Evolutionary conservation across 495 filamentous ascomycete genomes (phyloP).

Genomic region (Neurospora cerealis): DNA sequence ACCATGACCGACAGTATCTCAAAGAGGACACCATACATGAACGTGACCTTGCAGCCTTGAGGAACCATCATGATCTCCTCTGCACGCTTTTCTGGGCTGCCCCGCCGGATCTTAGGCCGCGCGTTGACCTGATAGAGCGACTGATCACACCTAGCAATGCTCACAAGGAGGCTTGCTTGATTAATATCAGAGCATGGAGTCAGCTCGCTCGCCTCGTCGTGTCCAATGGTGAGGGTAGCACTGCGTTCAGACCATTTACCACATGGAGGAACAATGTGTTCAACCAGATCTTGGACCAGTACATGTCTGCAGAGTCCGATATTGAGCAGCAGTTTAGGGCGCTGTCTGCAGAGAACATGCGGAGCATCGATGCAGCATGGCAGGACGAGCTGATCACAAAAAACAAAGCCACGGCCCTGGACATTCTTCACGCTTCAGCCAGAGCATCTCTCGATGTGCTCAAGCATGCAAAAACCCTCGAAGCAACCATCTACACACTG

Average conservation of each 20-base stretch:
- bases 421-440: conserved; percentile 30
- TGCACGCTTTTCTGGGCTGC: conserved; percentile 82
- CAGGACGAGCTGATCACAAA: conserved; percentile 30
- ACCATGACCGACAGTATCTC: conserved; percentile 76
- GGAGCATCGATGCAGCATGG: conserved; percentile 26
- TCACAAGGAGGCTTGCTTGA: conserved; percentile 75
- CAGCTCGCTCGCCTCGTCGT: conserved; percentile 69
- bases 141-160: conserved; percentile 71
- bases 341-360: conserved; percentile 25
- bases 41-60: conserved; percentile 71
- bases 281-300: conserved; percentile 38
- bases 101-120: conserved; percentile 59
- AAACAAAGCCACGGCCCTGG: conserved; percentile 37
- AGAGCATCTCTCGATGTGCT: conserved; percentile 33
- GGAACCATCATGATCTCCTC: conserved; percentile 91
- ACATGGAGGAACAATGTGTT: conserved; percentile 58
- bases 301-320: conserved; percentile 36
- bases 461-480: conserved; percentile 25
- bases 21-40: conserved; percentile 68
- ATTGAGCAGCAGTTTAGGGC: conserved; percentile 36
- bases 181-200: conserved; percentile 74
- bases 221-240: conserved; percentile 43
- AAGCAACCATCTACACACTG: conserved; percentile 24
- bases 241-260: conserved; percentile 47
- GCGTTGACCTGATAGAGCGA: conserved; percentile 58